Evolutionary conservation across 2,329 filamentous ascomycete genomes (phyloP).

Genomic region (Metarhizium sp.): DNA sequence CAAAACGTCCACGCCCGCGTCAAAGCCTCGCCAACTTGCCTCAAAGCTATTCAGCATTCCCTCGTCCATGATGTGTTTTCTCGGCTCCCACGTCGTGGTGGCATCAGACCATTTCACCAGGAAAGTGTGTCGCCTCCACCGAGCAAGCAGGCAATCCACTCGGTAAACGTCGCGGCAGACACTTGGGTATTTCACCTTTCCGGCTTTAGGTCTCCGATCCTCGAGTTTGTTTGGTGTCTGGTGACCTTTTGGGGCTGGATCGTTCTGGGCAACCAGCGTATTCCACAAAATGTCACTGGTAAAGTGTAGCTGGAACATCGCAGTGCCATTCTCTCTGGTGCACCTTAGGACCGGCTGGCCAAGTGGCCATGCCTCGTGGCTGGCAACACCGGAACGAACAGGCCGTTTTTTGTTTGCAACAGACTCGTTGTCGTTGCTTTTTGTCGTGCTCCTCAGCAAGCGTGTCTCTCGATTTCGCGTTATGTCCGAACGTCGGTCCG

Average conservation of each 20-base stretch:
- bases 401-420: neutral
- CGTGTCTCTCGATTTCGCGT: neutral
- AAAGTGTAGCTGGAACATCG: neutral
- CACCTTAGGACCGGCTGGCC: neutral
- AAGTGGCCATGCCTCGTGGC: constrained; percentile 1
- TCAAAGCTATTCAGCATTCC: constrained; percentile 4
- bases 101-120: neutral
- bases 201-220: neutral
- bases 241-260: neutral
- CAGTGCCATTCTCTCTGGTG: constrained; percentile 1
- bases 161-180: neutral
- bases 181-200: too few relatives aligned
- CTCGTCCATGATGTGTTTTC: constrained; percentile 3
- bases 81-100: neutral
- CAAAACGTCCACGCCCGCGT: constrained; percentile 3
- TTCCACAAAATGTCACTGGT: neutral
- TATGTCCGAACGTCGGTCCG: too few relatives aligned
- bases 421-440: neutral
- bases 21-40: constrained; percentile 4
- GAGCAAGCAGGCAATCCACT: neutral
- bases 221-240: neutral
- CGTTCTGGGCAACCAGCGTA: neutral
- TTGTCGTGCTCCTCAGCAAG: neutral
- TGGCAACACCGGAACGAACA: neutral
- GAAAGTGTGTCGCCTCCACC: neutral